Evolutionary conservation across 441 rosid genomes (phyloP).

Genomic region (Populus hybrid): DNA sequence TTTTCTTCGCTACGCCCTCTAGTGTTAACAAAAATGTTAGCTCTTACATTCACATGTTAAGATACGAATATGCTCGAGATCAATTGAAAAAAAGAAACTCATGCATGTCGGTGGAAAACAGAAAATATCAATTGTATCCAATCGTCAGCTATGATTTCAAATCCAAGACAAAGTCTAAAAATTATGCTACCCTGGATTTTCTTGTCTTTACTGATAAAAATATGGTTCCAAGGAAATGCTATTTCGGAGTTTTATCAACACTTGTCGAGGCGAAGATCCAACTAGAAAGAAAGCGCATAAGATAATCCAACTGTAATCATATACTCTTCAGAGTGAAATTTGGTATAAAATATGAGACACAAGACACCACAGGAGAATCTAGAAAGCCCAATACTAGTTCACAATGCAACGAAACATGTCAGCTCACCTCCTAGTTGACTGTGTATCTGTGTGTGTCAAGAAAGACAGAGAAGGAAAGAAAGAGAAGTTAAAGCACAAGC

Average conservation of each 20-base stretch:
- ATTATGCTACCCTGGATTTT: not conserved
- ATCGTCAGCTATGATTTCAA: not conserved
- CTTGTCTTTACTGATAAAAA: not conserved
- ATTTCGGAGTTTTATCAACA: not conserved
- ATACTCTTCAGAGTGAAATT: not conserved
- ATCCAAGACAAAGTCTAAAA: conserved; percentile 1
- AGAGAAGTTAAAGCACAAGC: not conserved
- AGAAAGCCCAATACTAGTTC: conserved; percentile 1
- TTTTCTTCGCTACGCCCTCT: not conserved
- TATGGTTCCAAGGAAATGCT: not conserved
- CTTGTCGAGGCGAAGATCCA: not conserved
- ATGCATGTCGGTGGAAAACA: not conserved
- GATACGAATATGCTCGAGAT: not conserved
- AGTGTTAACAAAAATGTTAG: not conserved
- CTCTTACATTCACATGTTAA: not conserved
- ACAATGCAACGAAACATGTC: not conserved
- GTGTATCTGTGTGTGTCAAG: not conserved
- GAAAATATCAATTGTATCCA: not conserved
- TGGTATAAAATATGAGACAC: not conserved
- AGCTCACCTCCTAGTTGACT: not conserved
- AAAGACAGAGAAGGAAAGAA: not conserved
- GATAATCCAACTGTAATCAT: conserved; percentile 15
- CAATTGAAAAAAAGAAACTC: not conserved
- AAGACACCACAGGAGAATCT: not conserved
- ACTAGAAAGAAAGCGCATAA: not conserved